Evolutionary conservation across 805 yeast species (phyloP).

Genomic region (Kodamaea nitidulidarum): DNA sequence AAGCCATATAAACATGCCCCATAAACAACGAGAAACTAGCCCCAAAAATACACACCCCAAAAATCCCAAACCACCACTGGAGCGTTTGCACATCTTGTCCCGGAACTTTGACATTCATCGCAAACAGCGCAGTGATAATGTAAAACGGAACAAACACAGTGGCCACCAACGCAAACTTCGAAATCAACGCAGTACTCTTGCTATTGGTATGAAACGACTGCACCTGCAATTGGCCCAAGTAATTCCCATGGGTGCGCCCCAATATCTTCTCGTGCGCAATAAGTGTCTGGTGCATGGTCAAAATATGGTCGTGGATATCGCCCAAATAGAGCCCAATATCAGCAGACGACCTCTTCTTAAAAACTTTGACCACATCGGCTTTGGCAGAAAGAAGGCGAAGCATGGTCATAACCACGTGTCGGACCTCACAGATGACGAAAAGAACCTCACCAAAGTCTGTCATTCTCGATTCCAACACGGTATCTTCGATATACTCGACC

Average conservation of each 20-base stretch:
- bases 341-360: slow-evolving; percentile 92
- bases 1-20: not conserved
- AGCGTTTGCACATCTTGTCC: slow-evolving; percentile 40
- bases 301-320: slow-evolving; percentile 95
- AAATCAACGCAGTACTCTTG: slow-evolving; percentile 79
- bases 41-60: slow-evolving; percentile 31
- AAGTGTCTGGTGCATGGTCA: slow-evolving; percentile 91
- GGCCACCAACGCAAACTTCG: slow-evolving; percentile 87
- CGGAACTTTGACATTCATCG: slow-evolving; percentile 91
- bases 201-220: slow-evolving; percentile 85
- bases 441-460: slow-evolving; percentile 70
- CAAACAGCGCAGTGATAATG: slow-evolving; percentile 85
- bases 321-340: slow-evolving; percentile 68
- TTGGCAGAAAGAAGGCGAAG: slow-evolving; percentile 87
- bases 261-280: slow-evolving; percentile 89
- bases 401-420: slow-evolving; percentile 88
- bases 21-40: not conserved
- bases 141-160: slow-evolving; percentile 88
- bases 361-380: slow-evolving; percentile 94
- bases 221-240: slow-evolving; percentile 90
- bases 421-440: slow-evolving; percentile 69
- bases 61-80: slow-evolving; percentile 54
- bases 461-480: slow-evolving; percentile 53
- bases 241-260: slow-evolving; percentile 86
- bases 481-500: slow-evolving; percentile 79